Percentiles rank a stretch among this genome's conserved stretches.
Evolutionary conservation across 2,329 filamentous ascomycete genomes (phyloP).

Genomic region (Chaetomium strumarium): DNA sequence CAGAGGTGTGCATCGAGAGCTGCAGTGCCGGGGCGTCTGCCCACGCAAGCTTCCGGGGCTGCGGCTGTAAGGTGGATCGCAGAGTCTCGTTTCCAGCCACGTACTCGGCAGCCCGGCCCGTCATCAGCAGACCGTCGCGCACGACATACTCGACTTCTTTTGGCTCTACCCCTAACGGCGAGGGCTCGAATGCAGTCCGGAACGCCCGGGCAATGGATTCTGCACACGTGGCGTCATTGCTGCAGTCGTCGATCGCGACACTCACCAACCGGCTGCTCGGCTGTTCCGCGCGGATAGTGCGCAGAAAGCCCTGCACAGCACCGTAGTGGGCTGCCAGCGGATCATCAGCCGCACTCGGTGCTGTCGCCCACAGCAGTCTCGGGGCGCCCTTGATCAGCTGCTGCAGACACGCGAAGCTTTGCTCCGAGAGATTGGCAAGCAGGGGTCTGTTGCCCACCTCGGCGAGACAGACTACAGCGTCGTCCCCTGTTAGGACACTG

Average conservation of each 20-base stretch:
- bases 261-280: neutral
- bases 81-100: neutral
- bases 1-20: conserved; percentile 2
- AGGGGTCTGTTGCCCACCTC: neutral
- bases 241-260: neutral
- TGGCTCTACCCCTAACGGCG: neutral
- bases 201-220: neutral
- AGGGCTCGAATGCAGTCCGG: neutral
- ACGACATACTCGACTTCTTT: conserved; percentile 2
- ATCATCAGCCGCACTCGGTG: neutral
- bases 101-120: neutral
- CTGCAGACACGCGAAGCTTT: neutral
- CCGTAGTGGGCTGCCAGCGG: neutral
- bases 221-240: neutral
- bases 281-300: conserved; percentile 1
- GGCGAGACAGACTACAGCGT: neutral
- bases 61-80: neutral
- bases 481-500: neutral
- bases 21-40: neutral
- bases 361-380: neutral
- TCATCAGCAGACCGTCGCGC: neutral
- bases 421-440: neutral
- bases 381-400: neutral
- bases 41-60: neutral
- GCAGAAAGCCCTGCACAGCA: neutral